These are phyloP conservation scores for Mimosa bimucronata DNA, from an alignment of 306 rosid species.

Conservation along the genomic window DNA sequence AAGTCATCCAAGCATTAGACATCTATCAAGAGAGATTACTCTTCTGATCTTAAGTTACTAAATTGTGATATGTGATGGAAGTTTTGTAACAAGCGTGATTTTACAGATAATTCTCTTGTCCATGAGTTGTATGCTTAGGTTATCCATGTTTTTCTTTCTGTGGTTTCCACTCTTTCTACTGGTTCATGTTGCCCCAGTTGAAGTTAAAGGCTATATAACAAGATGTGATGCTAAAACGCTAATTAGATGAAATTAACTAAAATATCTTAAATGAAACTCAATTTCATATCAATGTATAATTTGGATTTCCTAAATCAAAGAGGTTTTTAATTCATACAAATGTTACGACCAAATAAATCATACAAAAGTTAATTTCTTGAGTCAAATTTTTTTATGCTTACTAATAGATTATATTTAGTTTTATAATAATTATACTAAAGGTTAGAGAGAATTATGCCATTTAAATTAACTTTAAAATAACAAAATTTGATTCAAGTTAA, in stretches of 20 bases:
- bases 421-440: background rate
- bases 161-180: background rate
- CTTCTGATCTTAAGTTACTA: constrained; percentile 48
- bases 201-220: background rate
- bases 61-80: constrained; percentile 24
- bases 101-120: constrained; percentile 2
- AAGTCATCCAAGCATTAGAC: constrained; percentile 73
- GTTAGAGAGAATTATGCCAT: background rate
- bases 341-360: background rate
- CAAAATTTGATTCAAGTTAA: background rate
- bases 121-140: constrained; percentile 21
- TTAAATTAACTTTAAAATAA: no score
- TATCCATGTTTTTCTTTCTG: constrained; percentile 15
- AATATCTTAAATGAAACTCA: background rate
- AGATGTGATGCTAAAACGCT: background rate
- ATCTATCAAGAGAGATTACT: constrained; percentile 76
- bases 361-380: background rate
- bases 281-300: background rate
- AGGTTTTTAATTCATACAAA: background rate
- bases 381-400: background rate
- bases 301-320: background rate
- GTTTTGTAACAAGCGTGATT: constrained; percentile 41
- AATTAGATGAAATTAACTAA: background rate
- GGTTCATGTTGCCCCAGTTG: background rate
- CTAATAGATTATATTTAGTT: background rate